Evolutionary conservation across 352 stramenopile genomes (phyloP).

Genomic region (Phytophthora nicotianae): DNA sequence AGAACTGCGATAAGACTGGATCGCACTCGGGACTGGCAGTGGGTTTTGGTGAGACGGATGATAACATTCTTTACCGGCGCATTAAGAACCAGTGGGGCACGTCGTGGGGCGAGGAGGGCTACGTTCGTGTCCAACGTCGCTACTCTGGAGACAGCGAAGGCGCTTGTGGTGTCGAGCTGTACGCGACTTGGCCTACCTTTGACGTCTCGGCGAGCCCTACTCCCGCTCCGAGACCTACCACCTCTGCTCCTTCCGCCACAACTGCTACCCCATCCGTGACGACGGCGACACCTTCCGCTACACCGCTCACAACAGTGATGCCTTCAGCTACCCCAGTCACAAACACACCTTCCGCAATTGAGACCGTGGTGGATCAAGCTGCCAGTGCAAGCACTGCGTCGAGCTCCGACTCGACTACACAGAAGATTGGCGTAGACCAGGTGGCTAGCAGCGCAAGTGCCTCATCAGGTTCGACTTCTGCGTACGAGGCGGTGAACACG

Average conservation of each 20-base stretch:
- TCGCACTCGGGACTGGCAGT: constrained; percentile 65
- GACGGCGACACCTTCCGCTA: constrained; percentile 12
- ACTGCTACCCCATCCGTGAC: constrained; percentile 14
- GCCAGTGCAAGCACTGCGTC: constrained; percentile 3
- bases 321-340: constrained; percentile 4
- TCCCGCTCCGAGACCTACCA: constrained; percentile 11
- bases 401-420: constrained; percentile 10
- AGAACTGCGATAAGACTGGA: constrained; percentile 60
- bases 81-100: constrained; percentile 82
- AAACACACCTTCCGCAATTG: constrained; percentile 18
- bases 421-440: constrained; percentile 16
- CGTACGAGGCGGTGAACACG: constrained; percentile 11
- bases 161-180: constrained; percentile 64
- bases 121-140: constrained; percentile 65
- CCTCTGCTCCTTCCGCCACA: constrained; percentile 11
- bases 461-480: constrained; percentile 9
- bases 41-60: constrained; percentile 60
- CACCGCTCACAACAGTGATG: constrained; percentile 2
- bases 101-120: constrained; percentile 69
- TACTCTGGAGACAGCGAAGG: constrained; percentile 51
- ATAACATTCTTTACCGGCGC: constrained; percentile 56
- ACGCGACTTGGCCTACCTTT: constrained; percentile 60
- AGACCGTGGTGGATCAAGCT: constrained; percentile 11
- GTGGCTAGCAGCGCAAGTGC: constrained; percentile 5
- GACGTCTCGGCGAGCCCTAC: constrained; percentile 26